phyloP scores from a whole-genome alignment of 169 alveolate genomes.

The Plasmodium inui region DNA sequence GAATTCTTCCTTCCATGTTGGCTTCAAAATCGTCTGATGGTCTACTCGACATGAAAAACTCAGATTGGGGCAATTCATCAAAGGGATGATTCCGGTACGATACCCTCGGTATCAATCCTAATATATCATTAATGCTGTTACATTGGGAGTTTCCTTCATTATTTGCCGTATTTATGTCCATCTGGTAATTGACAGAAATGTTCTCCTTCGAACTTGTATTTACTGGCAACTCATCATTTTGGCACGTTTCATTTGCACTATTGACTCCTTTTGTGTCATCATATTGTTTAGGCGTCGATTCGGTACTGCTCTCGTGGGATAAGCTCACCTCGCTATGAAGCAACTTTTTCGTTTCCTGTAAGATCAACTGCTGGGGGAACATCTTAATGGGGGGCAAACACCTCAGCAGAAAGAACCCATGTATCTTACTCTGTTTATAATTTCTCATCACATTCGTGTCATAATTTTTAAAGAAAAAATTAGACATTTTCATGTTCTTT shows the following conservation, averaged over 20 bases:
- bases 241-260: slow-evolving; percentile 9
- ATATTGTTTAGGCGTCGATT: not conserved
- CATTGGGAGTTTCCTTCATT: slow-evolving; percentile 72
- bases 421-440: slow-evolving; percentile 52
- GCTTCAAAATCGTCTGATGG: slow-evolving; percentile 86
- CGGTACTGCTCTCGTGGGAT: not conserved
- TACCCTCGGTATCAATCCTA: slow-evolving; percentile 52
- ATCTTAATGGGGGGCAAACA: slow-evolving; percentile 69
- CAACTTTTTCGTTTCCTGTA: slow-evolving; percentile 38
- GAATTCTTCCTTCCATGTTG: slow-evolving; percentile 81
- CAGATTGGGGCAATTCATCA: slow-evolving; percentile 83
- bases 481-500: slow-evolving; percentile 26
- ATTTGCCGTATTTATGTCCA: slow-evolving; percentile 43
- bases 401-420: slow-evolving; percentile 49
- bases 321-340: slow-evolving; percentile 12
- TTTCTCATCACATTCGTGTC: slow-evolving; percentile 26
- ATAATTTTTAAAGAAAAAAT: slow-evolving; percentile 33
- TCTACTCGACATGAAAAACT: slow-evolving; percentile 83
- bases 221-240: slow-evolving; percentile 5
- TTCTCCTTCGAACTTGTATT: slow-evolving; percentile 24
- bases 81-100: slow-evolving; percentile 80
- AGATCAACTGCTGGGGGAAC: slow-evolving; percentile 59
- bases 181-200: slow-evolving; percentile 30
- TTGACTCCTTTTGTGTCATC: not conserved
- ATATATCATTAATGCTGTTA: slow-evolving; percentile 49